A percentile compares a stretch with the other conserved stretches of the same genome.
Evolutionary conservation across 2,329 filamentous ascomycete species (phyloP).

Genomic region (Colletotrichum kahawae): DNA sequence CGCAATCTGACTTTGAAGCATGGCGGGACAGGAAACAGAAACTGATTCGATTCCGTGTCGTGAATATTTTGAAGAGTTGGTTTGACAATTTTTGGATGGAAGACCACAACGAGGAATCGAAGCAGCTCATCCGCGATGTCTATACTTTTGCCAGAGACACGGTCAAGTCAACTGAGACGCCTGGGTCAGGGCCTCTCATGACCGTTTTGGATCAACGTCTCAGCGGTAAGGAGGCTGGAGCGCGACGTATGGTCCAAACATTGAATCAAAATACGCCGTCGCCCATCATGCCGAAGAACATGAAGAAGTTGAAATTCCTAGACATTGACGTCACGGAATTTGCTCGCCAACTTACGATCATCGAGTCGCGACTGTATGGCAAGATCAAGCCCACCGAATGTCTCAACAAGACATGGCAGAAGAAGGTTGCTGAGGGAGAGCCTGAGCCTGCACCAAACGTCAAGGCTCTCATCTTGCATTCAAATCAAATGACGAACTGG

Average conservation of each 20-base stretch:
- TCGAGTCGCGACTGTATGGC: constrained; percentile 91
- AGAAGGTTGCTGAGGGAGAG: constrained; percentile 83
- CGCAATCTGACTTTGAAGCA: constrained; percentile 75
- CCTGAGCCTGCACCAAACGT: constrained; percentile 91
- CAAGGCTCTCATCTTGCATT: constrained; percentile 95
- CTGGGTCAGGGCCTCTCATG: constrained; percentile 84
- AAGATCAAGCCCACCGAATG: constrained; percentile 97
- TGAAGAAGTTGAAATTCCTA: constrained; percentile 99
- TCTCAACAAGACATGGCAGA: constrained; percentile 98
- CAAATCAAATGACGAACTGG: constrained; percentile 99
- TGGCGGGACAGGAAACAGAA: constrained; percentile 97
- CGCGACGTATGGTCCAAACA: constrained; percentile 86
- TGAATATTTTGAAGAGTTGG: constrained; percentile 98
- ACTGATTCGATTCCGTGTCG: constrained; percentile 91
- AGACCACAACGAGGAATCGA: constrained; percentile 81
- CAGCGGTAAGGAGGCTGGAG: constrained; percentile 84
- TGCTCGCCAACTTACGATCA: constrained; percentile 95
- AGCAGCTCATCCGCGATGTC: constrained; percentile 84
- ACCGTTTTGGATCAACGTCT: constrained; percentile 87
- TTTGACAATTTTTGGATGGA: constrained; percentile 99
- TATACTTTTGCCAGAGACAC: constrained; percentile 91
- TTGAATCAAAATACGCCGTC: constrained; percentile 81
- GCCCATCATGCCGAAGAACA: constrained; percentile 96
- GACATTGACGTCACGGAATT: constrained; percentile 97
- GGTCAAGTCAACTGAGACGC: constrained; percentile 91